Evolutionary conservation across 176 grass and related monocot genomes (phyloP).

Genomic region (Eleusine coracana): DNA sequence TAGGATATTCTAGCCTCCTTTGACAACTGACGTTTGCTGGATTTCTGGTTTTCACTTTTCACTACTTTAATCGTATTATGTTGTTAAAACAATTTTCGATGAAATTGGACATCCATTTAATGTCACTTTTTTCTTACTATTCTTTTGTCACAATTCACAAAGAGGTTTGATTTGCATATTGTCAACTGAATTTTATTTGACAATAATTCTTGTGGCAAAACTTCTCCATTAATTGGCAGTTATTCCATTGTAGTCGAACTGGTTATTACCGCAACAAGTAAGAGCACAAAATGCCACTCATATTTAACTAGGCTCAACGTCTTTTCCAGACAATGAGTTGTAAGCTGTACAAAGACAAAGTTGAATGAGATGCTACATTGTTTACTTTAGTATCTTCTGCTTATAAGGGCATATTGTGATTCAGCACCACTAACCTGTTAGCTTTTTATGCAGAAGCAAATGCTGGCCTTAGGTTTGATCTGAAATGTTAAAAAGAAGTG

Average conservation of each 20-base stretch:
- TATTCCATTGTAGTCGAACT: slow-evolving; percentile 35
- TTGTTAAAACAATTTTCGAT: slow-evolving; percentile 18
- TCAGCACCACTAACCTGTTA: slow-evolving; percentile 21
- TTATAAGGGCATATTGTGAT: not conserved
- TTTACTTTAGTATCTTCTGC: not conserved
- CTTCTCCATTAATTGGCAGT: slow-evolving; percentile 37
- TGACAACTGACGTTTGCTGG: not conserved
- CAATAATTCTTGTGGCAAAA: slow-evolving; percentile 19
- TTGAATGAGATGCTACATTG: slow-evolving; percentile 10
- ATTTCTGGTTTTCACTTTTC: slow-evolving; percentile 28
- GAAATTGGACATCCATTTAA: not conserved
- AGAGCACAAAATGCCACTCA: slow-evolving; percentile 25
- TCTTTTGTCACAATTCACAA: not conserved
- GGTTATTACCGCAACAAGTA: not conserved
- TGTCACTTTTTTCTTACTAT: not conserved
- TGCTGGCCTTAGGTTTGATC: slow-evolving; percentile 48
- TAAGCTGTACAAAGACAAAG: slow-evolving; percentile 52
- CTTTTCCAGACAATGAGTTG: slow-evolving; percentile 41
- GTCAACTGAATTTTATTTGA: not conserved
- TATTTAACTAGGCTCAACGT: slow-evolving; percentile 54
- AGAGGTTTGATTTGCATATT: not conserved
- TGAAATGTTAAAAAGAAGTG: slow-evolving; percentile 42
- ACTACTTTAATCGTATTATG: slow-evolving; percentile 15
- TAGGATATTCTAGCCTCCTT: slow-evolving; percentile 7
- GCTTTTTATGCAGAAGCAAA: slow-evolving; percentile 50